Evolutionary conservation across 129 eudicot genomes (phyloP).

Genomic region (Tagetes erecta): DNA sequence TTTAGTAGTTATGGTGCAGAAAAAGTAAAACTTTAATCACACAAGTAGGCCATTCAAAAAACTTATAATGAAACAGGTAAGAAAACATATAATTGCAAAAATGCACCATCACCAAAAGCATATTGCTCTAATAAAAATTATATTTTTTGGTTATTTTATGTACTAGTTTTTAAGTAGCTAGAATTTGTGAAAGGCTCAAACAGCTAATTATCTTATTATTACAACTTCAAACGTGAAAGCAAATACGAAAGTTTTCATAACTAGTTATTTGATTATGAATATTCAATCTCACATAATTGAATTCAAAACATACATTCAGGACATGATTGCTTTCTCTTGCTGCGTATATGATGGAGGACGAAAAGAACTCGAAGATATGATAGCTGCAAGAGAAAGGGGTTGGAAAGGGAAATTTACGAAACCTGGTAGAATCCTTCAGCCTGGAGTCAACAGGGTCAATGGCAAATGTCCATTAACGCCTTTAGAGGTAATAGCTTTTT

Average conservation of each 20-base stretch:
- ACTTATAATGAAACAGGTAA: not conserved
- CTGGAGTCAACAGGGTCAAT: conserved; percentile 86
- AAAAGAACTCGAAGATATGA: conserved; percentile 78
- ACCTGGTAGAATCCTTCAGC: conserved; percentile 87
- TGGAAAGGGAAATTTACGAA: conserved; percentile 97
- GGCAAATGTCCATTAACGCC: conserved; percentile 98
- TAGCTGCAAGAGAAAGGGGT: conserved; percentile 96
- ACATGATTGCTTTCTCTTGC: conserved; percentile 99
- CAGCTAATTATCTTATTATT: not conserved
- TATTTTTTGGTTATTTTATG: not conserved
- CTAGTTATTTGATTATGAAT: not conserved
- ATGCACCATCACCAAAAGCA: not conserved
- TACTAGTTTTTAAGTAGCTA: not conserved
- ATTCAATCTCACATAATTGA: not conserved
- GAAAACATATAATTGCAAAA: not conserved
- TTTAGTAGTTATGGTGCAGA: not conserved
- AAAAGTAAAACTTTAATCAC: not conserved
- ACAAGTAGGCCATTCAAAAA: not conserved
- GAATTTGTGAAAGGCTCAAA: not conserved
- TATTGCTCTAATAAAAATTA: not conserved
- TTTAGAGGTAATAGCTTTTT: conserved; percentile 58
- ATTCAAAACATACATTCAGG: conserved; percentile 37
- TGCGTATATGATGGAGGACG: conserved; percentile 94
- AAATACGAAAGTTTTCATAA: not conserved
- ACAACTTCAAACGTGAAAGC: not conserved